Percentiles rank a stretch among this genome's conserved stretches.
These are phyloP conservation scores for Mucor plumbeus DNA, from an alignment of 371 early-diverging fungal genomes.

Conservation along the genomic window DNA sequence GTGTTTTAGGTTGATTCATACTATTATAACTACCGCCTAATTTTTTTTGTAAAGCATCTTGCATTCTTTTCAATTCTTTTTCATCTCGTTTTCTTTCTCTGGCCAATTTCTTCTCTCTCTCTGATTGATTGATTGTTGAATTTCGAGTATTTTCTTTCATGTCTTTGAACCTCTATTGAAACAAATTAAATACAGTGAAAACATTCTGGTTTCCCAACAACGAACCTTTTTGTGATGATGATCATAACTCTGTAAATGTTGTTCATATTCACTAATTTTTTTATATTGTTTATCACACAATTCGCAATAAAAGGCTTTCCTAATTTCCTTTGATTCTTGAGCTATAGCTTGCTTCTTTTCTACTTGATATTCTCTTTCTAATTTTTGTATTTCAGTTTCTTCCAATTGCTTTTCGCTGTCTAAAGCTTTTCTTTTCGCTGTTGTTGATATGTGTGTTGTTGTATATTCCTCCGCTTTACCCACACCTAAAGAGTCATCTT, in stretches of 20 bases:
- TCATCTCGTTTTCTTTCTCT: constrained; percentile 74
- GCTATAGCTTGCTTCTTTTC: constrained; percentile 53
- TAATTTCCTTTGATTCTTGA: constrained; percentile 68
- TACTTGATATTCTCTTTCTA: constrained; percentile 51
- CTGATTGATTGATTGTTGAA: constrained; percentile 39
- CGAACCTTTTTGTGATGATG: constrained; percentile 76
- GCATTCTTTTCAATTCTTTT: constrained; percentile 67
- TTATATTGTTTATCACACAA: constrained; percentile 83
- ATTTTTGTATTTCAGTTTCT: constrained; percentile 64
- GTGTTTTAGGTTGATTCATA: neutral
- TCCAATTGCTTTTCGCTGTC: constrained; percentile 66
- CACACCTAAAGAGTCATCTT: constrained; percentile 68
- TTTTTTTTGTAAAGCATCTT: constrained; percentile 67
- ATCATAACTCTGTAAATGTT: constrained; percentile 79
- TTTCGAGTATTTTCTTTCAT: constrained; percentile 69
- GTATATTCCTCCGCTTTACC: constrained; percentile 67
- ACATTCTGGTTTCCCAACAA: neutral
- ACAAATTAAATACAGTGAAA: neutral
- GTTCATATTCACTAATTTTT: constrained; percentile 76
- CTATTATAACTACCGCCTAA: constrained; percentile 22
- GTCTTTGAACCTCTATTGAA: constrained; percentile 72
- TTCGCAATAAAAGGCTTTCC: constrained; percentile 76
- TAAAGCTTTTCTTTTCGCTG: constrained; percentile 65
- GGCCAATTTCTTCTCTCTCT: constrained; percentile 59
- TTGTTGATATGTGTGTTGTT: constrained; percentile 56